A percentile compares a stretch with the other conserved stretches of the same genome.
phyloP scores from a whole-genome alignment of 371 early-diverging fungal genomes.

The Haplosporangium sp. region DNA sequence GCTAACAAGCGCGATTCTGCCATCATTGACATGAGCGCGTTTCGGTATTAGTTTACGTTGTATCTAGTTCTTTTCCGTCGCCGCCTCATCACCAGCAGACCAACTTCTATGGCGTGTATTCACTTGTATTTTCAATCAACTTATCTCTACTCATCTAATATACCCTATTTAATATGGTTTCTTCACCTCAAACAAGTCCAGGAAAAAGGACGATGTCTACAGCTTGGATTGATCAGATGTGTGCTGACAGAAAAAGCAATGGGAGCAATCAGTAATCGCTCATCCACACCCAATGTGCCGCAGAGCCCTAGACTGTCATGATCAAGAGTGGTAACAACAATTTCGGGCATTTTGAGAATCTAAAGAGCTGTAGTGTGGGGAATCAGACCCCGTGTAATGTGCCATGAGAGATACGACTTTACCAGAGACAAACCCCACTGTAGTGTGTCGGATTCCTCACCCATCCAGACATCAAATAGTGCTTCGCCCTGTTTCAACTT shows the following conservation, averaged over 20 bases:
- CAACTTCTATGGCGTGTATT: background rate
- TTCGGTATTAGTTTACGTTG: conserved; percentile 19
- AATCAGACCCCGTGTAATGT: conserved; percentile 57
- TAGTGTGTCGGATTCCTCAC: conserved; percentile 69
- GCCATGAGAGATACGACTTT: conserved; percentile 60
- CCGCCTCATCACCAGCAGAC: too few species aligned
- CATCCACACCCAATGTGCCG: conserved; percentile 64
- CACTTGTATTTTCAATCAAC: conserved; percentile 9
- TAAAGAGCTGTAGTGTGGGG: conserved; percentile 44
- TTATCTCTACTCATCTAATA: background rate
- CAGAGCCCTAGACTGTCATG: conserved; percentile 58
- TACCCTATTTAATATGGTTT: conserved; percentile 16
- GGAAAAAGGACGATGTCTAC: background rate
- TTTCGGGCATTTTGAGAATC: conserved; percentile 48
- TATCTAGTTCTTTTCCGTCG: background rate
- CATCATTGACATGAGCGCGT: conserved; percentile 35
- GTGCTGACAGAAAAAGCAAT: conserved; percentile 56
- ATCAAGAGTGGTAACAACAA: conserved; percentile 56
- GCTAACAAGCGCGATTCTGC: conserved; percentile 35
- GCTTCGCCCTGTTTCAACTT: conserved; percentile 55
- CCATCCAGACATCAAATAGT: conserved; percentile 78
- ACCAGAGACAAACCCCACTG: conserved; percentile 57
- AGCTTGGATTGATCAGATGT: conserved; percentile 20
- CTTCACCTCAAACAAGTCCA: too few species aligned
- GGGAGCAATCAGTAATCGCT: conserved; percentile 67